Evolutionary conservation across 768 basidiomycete species (phyloP).

Genomic region (Solioccasus polychromus): DNA sequence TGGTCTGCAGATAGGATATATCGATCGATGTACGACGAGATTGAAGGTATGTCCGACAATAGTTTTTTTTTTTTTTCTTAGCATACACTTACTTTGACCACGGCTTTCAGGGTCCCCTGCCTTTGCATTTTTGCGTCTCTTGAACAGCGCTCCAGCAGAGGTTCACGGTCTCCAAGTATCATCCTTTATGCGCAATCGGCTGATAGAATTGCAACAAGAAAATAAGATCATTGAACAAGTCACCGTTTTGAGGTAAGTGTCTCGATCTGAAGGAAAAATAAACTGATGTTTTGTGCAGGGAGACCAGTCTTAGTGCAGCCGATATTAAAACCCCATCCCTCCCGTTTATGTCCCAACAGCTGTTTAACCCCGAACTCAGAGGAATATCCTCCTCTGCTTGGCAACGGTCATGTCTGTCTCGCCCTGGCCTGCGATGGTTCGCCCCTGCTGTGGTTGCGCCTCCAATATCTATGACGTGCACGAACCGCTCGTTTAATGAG

Average conservation of each 20-base stretch:
- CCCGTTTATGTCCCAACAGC: slow-evolving; percentile 26
- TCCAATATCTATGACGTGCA: slow-evolving; percentile 67
- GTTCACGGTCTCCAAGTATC: slow-evolving; percentile 58
- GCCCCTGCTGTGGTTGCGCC: slow-evolving; percentile 85
- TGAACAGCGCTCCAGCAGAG: slow-evolving; percentile 62
- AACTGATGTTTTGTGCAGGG: slow-evolving; percentile 17
- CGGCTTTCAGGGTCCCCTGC: slow-evolving; percentile 42
- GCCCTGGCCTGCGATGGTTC: slow-evolving; percentile 79
- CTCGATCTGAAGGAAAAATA: not conserved
- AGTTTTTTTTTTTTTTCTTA: too few relatives aligned
- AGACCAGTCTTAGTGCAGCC: slow-evolving; percentile 16
- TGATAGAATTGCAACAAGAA: slow-evolving; percentile 50
- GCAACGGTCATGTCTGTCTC: slow-evolving; percentile 77
- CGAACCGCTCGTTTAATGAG: slow-evolving; percentile 78
- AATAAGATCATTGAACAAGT: slow-evolving; percentile 36
- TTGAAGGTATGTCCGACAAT: slow-evolving; percentile 57
- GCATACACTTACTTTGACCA: not conserved
- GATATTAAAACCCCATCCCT: slow-evolving; percentile 19
- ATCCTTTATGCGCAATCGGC: slow-evolving; percentile 55
- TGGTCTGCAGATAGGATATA: slow-evolving; percentile 86
- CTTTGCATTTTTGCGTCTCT: slow-evolving; percentile 78
- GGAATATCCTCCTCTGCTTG: slow-evolving; percentile 63
- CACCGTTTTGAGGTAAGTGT: slow-evolving; percentile 44
- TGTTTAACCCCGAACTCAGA: slow-evolving; percentile 46
- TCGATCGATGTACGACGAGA: slow-evolving; percentile 56